phyloP scores from a whole-genome alignment of 495 filamentous ascomycete genomes.

The Emericellopsis terricola region DNA sequence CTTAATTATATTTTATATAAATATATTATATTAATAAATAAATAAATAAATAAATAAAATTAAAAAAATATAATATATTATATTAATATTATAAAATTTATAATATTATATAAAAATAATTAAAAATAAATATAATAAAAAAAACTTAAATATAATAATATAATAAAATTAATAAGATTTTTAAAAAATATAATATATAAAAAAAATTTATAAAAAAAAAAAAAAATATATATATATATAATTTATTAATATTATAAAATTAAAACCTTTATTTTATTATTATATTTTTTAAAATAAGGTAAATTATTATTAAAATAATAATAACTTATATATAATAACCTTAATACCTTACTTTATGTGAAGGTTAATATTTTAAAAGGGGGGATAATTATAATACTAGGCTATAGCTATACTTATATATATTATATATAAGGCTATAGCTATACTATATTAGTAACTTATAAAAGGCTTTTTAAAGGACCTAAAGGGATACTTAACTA shows the following conservation, averaged over 20 bases:
- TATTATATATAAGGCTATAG: too few relatives aligned
- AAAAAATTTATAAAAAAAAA: not conserved
- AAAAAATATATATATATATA: not conserved
- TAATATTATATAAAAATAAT: not conserved
- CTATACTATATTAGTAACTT: too few relatives aligned
- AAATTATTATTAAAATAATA: too few relatives aligned
- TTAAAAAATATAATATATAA: not conserved
- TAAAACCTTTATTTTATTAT: too few relatives aligned
- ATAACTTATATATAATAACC: not conserved
- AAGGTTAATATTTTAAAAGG: too few relatives aligned
- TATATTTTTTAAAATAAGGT: too few relatives aligned
- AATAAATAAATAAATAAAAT: too few relatives aligned
- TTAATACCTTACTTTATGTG: too few relatives aligned
- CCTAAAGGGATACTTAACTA: too few relatives aligned
- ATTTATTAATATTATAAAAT: not conserved
- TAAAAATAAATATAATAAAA: not conserved
- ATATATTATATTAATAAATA: not conserved
- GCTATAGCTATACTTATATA: too few relatives aligned
- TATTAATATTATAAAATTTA: not conserved
- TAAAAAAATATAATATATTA: not conserved
- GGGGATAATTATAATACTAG: too few relatives aligned
- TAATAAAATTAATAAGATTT: not conserved
- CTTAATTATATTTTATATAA: not conserved
- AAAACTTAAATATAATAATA: not conserved
- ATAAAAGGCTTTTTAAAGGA: too few relatives aligned